Evolutionary conservation across 2,329 filamentous ascomycete genomes (phyloP).

Genomic region (Delphinella strobiligena): DNA sequence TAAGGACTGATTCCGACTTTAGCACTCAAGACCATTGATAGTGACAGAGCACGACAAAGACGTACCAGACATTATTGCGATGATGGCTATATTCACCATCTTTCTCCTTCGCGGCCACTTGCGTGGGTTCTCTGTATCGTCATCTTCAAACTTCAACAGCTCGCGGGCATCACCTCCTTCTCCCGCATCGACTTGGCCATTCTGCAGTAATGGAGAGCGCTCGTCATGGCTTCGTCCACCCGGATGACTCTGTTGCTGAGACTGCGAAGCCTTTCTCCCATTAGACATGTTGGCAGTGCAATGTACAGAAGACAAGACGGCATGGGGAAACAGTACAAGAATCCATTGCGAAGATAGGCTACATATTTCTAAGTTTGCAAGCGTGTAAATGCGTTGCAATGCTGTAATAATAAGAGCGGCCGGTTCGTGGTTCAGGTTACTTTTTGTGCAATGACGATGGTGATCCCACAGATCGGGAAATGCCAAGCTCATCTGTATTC

Average conservation of each 20-base stretch:
- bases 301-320: too few relatives aligned
- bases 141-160: slow-evolving; percentile 21
- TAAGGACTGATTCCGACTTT: too few relatives aligned
- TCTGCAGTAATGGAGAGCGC: slow-evolving; percentile 27
- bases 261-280: neutral
- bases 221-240: slow-evolving; percentile 16
- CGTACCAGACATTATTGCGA: slow-evolving; percentile 37
- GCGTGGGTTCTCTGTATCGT: slow-evolving; percentile 32
- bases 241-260: neutral
- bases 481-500: neutral
- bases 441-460: neutral
- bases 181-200: slow-evolving; percentile 21
- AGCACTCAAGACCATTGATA: too few relatives aligned
- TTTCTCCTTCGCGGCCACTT: slow-evolving; percentile 34
- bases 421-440: too few relatives aligned
- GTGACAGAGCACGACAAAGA: neutral
- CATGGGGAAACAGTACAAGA: too few relatives aligned
- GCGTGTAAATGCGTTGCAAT: too few relatives aligned
- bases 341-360: too few relatives aligned
- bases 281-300: too few relatives aligned
- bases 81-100: slow-evolving; percentile 37
- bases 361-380: too few relatives aligned
- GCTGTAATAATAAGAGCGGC: too few relatives aligned
- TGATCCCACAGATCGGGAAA: neutral
- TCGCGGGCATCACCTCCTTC: slow-evolving; percentile 22